These are phyloP conservation scores for Backusella morwellensis DNA, from an alignment of 192 early-diverging fungal genomes.

Conservation along the genomic window DNA sequence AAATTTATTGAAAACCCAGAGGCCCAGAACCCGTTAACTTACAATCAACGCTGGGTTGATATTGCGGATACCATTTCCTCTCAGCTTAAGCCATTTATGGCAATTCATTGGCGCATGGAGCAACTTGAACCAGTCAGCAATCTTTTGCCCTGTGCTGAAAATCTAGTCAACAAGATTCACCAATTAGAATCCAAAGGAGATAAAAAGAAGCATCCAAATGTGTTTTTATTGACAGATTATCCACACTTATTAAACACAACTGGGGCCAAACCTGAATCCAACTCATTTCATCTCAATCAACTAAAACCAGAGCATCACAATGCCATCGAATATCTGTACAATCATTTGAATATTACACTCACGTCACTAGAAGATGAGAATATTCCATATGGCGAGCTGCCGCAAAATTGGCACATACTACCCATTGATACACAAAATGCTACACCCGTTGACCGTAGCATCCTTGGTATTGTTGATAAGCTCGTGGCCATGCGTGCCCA, in stretches of 20 bases:
- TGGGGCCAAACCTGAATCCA: slow-evolving; percentile 30
- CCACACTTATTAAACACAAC: slow-evolving; percentile 34
- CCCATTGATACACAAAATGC: background rate
- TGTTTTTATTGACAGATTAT: slow-evolving; percentile 43
- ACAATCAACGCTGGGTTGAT: slow-evolving; percentile 20
- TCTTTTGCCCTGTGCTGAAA: slow-evolving; percentile 32
- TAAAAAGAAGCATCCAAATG: slow-evolving; percentile 9
- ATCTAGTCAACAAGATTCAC: slow-evolving; percentile 14
- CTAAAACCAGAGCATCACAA: slow-evolving; percentile 30
- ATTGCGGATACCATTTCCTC: slow-evolving; percentile 27
- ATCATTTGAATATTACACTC: slow-evolving; percentile 26
- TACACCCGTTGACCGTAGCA: background rate
- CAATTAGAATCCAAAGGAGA: background rate
- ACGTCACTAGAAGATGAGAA: slow-evolving; percentile 11
- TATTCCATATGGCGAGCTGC: slow-evolving; percentile 21
- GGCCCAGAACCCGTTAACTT: slow-evolving; percentile 20
- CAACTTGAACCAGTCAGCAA: slow-evolving; percentile 14
- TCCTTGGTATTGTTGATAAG: slow-evolving; percentile 38
- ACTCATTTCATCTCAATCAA: slow-evolving; percentile 28
- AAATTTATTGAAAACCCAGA: slow-evolving; percentile 25
- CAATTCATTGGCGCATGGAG: slow-evolving; percentile 47
- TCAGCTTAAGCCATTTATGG: slow-evolving; percentile 34
- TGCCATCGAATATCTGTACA: slow-evolving; percentile 30
- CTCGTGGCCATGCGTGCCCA: slow-evolving; percentile 34
- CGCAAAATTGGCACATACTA: slow-evolving; percentile 33